Percentiles rank a stretch among this genome's conserved stretches.
Evolutionary conservation across 2,329 filamentous ascomycete species (phyloP).

Genomic region (Ophiostoma pallidulum): DNA sequence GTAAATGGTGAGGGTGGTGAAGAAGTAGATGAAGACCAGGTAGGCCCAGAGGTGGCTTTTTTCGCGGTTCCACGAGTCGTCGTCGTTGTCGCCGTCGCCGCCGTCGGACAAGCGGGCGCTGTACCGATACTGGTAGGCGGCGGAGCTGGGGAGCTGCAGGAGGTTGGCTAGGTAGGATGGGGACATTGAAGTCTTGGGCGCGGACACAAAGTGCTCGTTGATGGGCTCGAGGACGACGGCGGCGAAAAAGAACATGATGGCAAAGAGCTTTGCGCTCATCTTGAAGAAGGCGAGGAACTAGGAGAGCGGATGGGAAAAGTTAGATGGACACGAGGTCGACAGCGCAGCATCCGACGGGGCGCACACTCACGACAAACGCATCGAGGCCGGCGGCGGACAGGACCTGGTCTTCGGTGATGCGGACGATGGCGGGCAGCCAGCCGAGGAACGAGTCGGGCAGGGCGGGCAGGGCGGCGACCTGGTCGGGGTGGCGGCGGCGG

Average conservation of each 20-base stretch:
- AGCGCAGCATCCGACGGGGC: no score
- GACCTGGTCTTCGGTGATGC: conserved; percentile 80
- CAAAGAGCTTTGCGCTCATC: conserved; percentile 80
- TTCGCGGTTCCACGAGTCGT: conserved; percentile 25
- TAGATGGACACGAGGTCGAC: background rate
- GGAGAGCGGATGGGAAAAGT: background rate
- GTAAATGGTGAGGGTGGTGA: conserved; percentile 72
- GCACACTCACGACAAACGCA: conserved; percentile 67
- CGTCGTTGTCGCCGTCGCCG: conserved; percentile 22
- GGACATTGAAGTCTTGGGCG: conserved; percentile 4
- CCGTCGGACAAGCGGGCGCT: conserved; percentile 4
- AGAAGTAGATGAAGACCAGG: conserved; percentile 88
- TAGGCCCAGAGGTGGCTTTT: conserved; percentile 78
- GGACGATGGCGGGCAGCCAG: conserved; percentile 83
- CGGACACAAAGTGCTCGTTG: conserved; percentile 54
- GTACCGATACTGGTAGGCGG: background rate
- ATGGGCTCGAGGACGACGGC: conserved; percentile 75
- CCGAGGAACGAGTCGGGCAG: conserved; percentile 80
- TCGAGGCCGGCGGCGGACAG: conserved; percentile 85
- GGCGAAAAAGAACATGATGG: conserved; percentile 72
- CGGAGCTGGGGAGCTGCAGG: background rate
- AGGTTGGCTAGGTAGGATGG: background rate
- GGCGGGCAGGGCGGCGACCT: conserved; percentile 55
- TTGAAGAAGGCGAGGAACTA: conserved; percentile 90
- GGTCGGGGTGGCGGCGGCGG: conserved; percentile 51